A percentile compares a stretch with the other conserved stretches of the same genome.
Conservation (phyloP, 331 rosid genomes). For the Phaseolus coccineus region DNA sequence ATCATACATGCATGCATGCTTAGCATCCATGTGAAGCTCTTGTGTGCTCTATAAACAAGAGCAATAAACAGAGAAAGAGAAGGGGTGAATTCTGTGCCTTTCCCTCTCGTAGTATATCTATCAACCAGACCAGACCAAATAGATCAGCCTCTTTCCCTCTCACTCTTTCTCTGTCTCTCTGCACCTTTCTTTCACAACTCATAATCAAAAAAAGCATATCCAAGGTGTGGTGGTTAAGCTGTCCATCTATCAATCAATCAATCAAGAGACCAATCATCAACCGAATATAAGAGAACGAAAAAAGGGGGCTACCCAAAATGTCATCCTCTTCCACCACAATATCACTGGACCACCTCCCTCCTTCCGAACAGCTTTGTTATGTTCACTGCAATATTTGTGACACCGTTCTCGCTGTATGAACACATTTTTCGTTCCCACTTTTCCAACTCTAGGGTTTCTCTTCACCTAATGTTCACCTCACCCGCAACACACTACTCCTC, state of each 20-base stretch:
- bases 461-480: background rate
- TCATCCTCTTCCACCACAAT: slow-evolving; percentile 76
- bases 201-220: slow-evolving; percentile 86
- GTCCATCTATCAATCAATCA: slow-evolving; percentile 83
- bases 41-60: slow-evolving; percentile 48
- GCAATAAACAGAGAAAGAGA: slow-evolving; percentile 43
- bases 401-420: slow-evolving; percentile 91
- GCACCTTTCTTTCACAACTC: slow-evolving; percentile 75
- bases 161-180: slow-evolving; percentile 49
- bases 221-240: slow-evolving; percentile 95
- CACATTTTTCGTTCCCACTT: background rate
- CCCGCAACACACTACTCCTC: background rate
- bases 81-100: slow-evolving; percentile 30
- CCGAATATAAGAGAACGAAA: slow-evolving; percentile 47
- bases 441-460: slow-evolving; percentile 49
- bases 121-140: slow-evolving; percentile 52
- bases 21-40: slow-evolving; percentile 30
- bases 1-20: background rate
- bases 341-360: slow-evolving; percentile 87
- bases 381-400: slow-evolving; percentile 96
- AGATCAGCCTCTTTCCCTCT: slow-evolving; percentile 46
- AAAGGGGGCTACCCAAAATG: slow-evolving; percentile 53
- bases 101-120: slow-evolving; percentile 50
- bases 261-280: slow-evolving; percentile 77
- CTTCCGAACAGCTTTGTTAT: slow-evolving; percentile 97